A percentile compares a stretch with the other conserved stretches of the same genome.
phyloP scores from a whole-genome alignment of 2,329 filamentous ascomycete genomes.

The Scopulariopsis brevicaulis region DNA sequence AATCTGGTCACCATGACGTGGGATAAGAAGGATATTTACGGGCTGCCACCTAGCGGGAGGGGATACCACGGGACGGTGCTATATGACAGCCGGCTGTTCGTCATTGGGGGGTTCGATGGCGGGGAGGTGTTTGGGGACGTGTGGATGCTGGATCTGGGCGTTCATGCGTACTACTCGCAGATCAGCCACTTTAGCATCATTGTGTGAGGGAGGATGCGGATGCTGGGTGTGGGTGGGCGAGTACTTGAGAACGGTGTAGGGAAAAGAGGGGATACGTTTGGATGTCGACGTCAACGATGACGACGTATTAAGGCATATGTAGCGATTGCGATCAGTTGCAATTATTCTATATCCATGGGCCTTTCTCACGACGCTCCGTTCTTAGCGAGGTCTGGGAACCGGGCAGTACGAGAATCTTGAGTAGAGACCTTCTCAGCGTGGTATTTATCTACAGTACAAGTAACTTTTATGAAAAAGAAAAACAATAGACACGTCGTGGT shows the following conservation, averaged over 20 bases:
- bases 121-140: slow-evolving; percentile 58
- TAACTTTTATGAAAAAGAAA: background rate
- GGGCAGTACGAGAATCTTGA: background rate
- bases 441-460: background rate
- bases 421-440: background rate
- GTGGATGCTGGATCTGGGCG: slow-evolving; percentile 54
- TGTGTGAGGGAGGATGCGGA: slow-evolving; percentile 12
- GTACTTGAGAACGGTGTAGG: background rate
- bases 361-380: too few species aligned
- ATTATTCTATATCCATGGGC: background rate
- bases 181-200: slow-evolving; percentile 64
- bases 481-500: background rate
- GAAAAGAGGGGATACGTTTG: background rate
- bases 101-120: slow-evolving; percentile 59
- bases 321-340: background rate
- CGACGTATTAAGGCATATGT: background rate
- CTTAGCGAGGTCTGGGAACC: background rate
- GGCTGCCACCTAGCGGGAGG: slow-evolving; percentile 47
- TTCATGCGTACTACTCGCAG: slow-evolving; percentile 62
- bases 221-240: background rate
- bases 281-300: background rate
- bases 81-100: slow-evolving; percentile 51
- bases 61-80: slow-evolving; percentile 58
- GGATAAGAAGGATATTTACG: slow-evolving; percentile 56
- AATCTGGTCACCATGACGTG: slow-evolving; percentile 67